Base-by-base conservation (phyloP, 2,329 filamentous ascomycete species). In the Trichoderma aggressivum region DNA sequence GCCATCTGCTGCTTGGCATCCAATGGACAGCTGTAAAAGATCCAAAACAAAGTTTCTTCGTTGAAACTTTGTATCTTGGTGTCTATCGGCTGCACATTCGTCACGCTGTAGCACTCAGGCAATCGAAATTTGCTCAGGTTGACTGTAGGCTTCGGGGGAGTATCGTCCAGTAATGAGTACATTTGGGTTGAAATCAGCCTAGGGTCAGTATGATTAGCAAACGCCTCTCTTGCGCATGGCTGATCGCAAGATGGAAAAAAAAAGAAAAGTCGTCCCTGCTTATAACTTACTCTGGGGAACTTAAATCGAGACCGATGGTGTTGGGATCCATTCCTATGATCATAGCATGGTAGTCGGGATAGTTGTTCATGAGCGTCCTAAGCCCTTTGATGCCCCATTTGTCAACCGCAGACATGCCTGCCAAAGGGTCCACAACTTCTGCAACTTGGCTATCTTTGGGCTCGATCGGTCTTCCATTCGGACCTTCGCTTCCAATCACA, bases 21-120 rank as follows among this genome's bases (percentile, higher is more conserved):
- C 58, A 86, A 83, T 8, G 89, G 88, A 72, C 87, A 90, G 79
- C 87, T 90, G 79, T 91, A 91, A 76, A 91, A 91, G 74, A 91
- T 91, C 85, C 88, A 90, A 79, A 91, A 88, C 61, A 91, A 80
- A 0, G 89, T 90, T 79, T 91, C 89, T 73, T 91, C 89, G 74
- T 90, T 91, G 79, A 91, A 91, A 73, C 86, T 90, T 53, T 84
- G 83, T 62, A 91, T 89, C 79, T 91, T 91, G 75, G 85, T 88
- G 73, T 91, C 88, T 66, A 91, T 86, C 3, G 88, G 85, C 74
- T 90, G 88, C 30, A 90, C 88, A 73, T 91, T 91, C 73, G 86
- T 89, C 39, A 91, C 89, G 67, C 85, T 87, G 76, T 91, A 91
- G 79, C 89, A 91, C 59, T 91, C 89, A 0, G 89, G 89, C 34